These are phyloP conservation scores for Epichloe brachyelytri DNA, from an alignment of 2,329 filamentous ascomycete species.

Conservation along the genomic window DNA sequence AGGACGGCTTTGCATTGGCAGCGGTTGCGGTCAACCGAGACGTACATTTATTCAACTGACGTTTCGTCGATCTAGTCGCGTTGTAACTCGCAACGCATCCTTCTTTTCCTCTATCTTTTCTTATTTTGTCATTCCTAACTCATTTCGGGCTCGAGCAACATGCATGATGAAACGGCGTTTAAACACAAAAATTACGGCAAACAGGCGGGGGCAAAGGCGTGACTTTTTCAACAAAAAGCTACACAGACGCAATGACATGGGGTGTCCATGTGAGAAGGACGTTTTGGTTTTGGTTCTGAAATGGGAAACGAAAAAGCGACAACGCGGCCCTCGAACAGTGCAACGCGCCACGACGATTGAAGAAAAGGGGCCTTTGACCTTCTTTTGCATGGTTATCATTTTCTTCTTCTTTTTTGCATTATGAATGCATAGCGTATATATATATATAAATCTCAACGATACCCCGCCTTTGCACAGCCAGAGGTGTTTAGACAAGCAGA, in stretches of 20 bases:
- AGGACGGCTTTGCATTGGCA: conserved; percentile 6
- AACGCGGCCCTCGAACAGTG: conserved; percentile 2
- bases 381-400: conserved; percentile 12
- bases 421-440: conserved; percentile 21
- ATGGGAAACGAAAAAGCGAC: background rate
- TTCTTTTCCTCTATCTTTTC: conserved; percentile 5
- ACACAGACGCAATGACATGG: conserved; percentile 12
- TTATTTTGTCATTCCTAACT: conserved; percentile 10
- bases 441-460: conserved; percentile 29
- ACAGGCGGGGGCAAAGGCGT: conserved; percentile 12
- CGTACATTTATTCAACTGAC: conserved; percentile 7
- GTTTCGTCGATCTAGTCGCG: background rate
- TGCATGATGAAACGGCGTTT: conserved; percentile 7
- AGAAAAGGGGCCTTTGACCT: background rate
- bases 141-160: background rate
- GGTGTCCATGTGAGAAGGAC: background rate
- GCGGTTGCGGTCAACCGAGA: conserved; percentile 4
- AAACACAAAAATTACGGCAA: conserved; percentile 5
- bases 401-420: conserved; percentile 4
- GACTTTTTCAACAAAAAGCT: conserved; percentile 31
- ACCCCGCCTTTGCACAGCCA: conserved; percentile 18
- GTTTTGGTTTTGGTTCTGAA: background rate
- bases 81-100: background rate
- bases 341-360: conserved; percentile 7
- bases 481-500: conserved; percentile 8